phyloP scores from a whole-genome alignment of 768 basidiomycete genomes.

The Austroboletus eburneus region DNA sequence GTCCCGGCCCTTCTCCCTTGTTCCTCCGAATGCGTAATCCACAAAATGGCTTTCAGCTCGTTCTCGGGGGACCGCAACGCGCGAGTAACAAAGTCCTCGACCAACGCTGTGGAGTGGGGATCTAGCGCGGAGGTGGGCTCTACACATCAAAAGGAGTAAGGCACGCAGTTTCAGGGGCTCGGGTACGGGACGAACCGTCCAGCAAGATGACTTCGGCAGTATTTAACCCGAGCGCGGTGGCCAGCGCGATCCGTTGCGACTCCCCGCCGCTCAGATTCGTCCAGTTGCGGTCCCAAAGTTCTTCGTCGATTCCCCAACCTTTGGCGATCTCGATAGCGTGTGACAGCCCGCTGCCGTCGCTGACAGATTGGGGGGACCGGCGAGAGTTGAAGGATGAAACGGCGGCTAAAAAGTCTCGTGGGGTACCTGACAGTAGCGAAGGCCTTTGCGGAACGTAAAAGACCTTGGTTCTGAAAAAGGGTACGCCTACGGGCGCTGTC shows the following conservation, averaged over 20 bases:
- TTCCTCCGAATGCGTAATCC: slow-evolving; percentile 87
- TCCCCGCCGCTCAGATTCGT: slow-evolving; percentile 81
- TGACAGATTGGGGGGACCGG: slow-evolving; percentile 24
- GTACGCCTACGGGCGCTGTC: slow-evolving; percentile 56
- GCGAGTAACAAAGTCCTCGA: slow-evolving; percentile 58
- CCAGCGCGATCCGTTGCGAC: slow-evolving; percentile 76
- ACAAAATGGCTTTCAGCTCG: slow-evolving; percentile 67
- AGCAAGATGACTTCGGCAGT: slow-evolving; percentile 76
- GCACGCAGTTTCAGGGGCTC: not conserved
- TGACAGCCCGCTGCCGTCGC: slow-evolving; percentile 23
- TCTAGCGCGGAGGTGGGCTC: slow-evolving; percentile 92
- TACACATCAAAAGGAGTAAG: slow-evolving; percentile 33
- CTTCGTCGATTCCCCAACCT: slow-evolving; percentile 61
- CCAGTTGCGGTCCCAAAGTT: slow-evolving; percentile 81
- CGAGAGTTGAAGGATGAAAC: slow-evolving; percentile 51
- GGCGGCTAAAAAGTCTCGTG: slow-evolving; percentile 61
- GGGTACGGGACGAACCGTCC: slow-evolving; percentile 51
- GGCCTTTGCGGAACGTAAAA: slow-evolving; percentile 88
- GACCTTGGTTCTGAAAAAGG: slow-evolving; percentile 71
- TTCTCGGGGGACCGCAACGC: slow-evolving; percentile 47
- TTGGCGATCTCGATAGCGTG: slow-evolving; percentile 51
- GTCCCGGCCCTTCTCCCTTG: slow-evolving; percentile 75
- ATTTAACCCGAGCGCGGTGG: slow-evolving; percentile 66
- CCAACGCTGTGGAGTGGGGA: slow-evolving; percentile 53
- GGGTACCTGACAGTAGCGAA: slow-evolving; percentile 79